A percentile compares a stretch with the other conserved stretches of the same genome.
These are phyloP conservation scores for Xerocomus brunneocitrinus DNA, from an alignment of 768 basidiomycete species.

Conservation along the genomic window DNA sequence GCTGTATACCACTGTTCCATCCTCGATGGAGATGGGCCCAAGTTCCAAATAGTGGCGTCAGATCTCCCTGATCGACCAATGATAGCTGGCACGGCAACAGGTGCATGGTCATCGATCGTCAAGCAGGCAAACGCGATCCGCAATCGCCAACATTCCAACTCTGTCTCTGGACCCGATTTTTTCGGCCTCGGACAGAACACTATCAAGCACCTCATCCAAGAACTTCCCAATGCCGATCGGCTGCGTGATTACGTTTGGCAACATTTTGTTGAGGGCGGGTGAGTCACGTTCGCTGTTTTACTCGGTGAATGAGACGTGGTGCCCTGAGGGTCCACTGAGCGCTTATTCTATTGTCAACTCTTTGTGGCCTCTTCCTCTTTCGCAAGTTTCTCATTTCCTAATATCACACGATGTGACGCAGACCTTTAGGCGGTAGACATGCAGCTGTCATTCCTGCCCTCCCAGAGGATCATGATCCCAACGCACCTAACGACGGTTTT, in stretches of 20 bases:
- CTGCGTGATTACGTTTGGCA: slow-evolving; percentile 85
- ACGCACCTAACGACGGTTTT: slow-evolving; percentile 27
- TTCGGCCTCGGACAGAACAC: slow-evolving; percentile 85
- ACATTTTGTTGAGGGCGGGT: slow-evolving; percentile 82
- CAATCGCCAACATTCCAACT: slow-evolving; percentile 79
- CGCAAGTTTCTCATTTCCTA: slow-evolving; percentile 24
- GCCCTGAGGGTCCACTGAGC: neutral
- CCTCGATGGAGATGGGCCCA: slow-evolving; percentile 79
- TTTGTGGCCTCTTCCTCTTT: slow-evolving; percentile 19
- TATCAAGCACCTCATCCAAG: slow-evolving; percentile 88
- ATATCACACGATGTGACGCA: slow-evolving; percentile 36
- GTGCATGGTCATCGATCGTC: slow-evolving; percentile 82
- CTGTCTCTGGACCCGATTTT: slow-evolving; percentile 85
- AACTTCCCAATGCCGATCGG: slow-evolving; percentile 66
- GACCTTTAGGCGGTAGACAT: slow-evolving; percentile 75
- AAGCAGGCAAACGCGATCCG: slow-evolving; percentile 78
- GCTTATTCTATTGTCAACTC: slow-evolving; percentile 10
- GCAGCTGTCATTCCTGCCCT: slow-evolving; percentile 78
- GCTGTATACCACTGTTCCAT: slow-evolving; percentile 82
- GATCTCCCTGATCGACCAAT: slow-evolving; percentile 69
- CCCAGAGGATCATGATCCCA: slow-evolving; percentile 63
- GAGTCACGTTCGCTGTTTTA: slow-evolving; percentile 33
- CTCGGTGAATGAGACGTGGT: slow-evolving; percentile 9
- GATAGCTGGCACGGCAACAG: slow-evolving; percentile 83
- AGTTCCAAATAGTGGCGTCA: slow-evolving; percentile 76